Evolutionary conservation across 495 filamentous ascomycete genomes (phyloP), one percentile per base, ranked within the genome.

Genomic region (Achaetomiella virescens): DNA sequence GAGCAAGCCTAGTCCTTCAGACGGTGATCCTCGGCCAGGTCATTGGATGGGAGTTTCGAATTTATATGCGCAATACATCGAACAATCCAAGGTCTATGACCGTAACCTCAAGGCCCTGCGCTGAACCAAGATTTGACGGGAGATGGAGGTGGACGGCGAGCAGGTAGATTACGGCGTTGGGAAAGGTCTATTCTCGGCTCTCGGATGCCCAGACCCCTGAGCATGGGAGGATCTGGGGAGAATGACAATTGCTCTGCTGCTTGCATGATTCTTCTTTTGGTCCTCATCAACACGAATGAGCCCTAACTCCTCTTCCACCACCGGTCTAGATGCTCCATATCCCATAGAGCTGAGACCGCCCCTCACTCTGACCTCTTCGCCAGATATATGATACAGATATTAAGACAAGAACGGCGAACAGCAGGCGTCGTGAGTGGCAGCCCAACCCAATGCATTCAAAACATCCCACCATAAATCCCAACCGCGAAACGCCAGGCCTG

Each of bases 401-500:
- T 38, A 47, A 17, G 47, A 54, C 33, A 46, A 27, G 2, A 43
- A 47, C 21, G 21, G 49, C 29, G 42, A 27, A 54, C 22, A 21
- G 52, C 33, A 21, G 51, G 52, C 43, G 21, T 38, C 33, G 33
- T 29, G 24, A 22, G 41, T 46, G 38, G 43, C 52, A 21, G 42
- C 47, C 33, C 37, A 38, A 40, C 42, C 52, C 52, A 46, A 54
- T 47, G 52, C 52, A 22, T 21, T 37, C 41, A 18, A 42, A 40
- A 41, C 37, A 14, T 22, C 25, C 36, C 40, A 5, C 41, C 53
- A 6, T 29, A 55, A 48, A 41, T 43, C 53, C 45, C 35, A 41
- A 55, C 37, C 53, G 24, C 44, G 22, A 54, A 75, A 76, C 73
- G 72, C 73, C 73, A 64, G 60, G 70, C 73, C 72, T 73, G 72